A percentile compares a stretch with the other conserved stretches of the same genome.
Conservation (phyloP, 2,329 filamentous ascomycete species). For the Alternaria sp. region DNA sequence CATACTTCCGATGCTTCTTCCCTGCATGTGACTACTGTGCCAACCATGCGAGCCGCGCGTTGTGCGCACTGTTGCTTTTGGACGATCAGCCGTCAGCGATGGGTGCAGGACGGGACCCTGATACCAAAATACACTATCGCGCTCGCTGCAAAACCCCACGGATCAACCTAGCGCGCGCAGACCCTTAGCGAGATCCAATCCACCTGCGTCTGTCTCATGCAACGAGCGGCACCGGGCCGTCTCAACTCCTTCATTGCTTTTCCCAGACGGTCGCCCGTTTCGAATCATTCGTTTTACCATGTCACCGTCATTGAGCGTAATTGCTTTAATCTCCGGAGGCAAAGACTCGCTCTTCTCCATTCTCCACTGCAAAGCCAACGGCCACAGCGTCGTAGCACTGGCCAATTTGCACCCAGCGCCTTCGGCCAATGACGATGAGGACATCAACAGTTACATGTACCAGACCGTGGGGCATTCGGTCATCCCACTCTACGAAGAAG, state of each 20-base stretch:
- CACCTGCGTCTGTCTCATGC: slow-evolving; percentile 6
- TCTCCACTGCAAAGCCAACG: slow-evolving; percentile 85
- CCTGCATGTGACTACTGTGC: slow-evolving; percentile 1
- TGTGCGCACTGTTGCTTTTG: neutral
- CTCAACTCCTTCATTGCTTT: slow-evolving; percentile 8
- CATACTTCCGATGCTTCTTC: slow-evolving; percentile 1
- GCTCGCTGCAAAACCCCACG: slow-evolving; percentile 3
- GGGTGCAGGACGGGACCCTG: slow-evolving; percentile 2
- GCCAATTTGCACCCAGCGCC: slow-evolving; percentile 79
- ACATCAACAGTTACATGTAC: slow-evolving; percentile 99
- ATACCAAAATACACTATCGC: slow-evolving; percentile 3
- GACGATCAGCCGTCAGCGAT: neutral
- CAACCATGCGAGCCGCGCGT: neutral
- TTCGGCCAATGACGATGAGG: slow-evolving; percentile 52
- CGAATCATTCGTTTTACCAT: slow-evolving; percentile 7
- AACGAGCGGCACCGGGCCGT: slow-evolving; percentile 9
- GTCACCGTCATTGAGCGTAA: slow-evolving; percentile 60
- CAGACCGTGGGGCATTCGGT: slow-evolving; percentile 92
- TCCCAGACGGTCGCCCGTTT: neutral
- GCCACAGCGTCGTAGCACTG: slow-evolving; percentile 83
- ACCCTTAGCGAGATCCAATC: slow-evolving; percentile 17
- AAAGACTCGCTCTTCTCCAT: slow-evolving; percentile 97
- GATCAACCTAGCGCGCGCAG: slow-evolving; percentile 15
- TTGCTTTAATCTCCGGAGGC: slow-evolving; percentile 91
- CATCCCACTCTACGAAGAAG: slow-evolving; percentile 81